Evolutionary conservation across 2,329 filamentous ascomycete species (phyloP).

Genomic region (Cercospora berteroae): DNA sequence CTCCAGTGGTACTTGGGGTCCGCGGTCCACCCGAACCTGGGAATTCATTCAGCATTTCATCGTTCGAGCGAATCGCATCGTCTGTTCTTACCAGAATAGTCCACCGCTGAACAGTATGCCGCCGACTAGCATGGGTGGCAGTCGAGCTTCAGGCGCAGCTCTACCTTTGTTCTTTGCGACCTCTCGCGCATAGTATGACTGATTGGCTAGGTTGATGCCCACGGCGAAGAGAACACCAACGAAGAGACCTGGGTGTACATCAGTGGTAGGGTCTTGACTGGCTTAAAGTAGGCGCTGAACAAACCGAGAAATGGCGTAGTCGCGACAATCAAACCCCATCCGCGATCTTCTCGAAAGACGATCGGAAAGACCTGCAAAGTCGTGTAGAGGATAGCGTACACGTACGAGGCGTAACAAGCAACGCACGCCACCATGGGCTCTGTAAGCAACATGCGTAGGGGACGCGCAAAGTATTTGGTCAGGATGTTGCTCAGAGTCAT

Average conservation of each 20-base stretch:
- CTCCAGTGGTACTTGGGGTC: slow-evolving; percentile 41
- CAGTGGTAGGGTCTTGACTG: slow-evolving; percentile 13
- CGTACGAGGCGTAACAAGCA: slow-evolving; percentile 26
- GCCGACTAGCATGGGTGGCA: slow-evolving; percentile 50
- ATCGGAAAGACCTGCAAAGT: slow-evolving; percentile 51
- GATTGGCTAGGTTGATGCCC: slow-evolving; percentile 47
- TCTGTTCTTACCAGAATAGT: slow-evolving; percentile 22
- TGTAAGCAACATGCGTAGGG: slow-evolving; percentile 47
- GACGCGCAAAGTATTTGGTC: slow-evolving; percentile 46
- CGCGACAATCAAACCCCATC: slow-evolving; percentile 44
- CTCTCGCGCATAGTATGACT: slow-evolving; percentile 46
- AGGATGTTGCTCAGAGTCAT: slow-evolving; percentile 43
- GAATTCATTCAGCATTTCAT: no score
- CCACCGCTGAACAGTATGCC: slow-evolving; percentile 41
- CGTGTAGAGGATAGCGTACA: slow-evolving; percentile 50
- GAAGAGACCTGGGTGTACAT: slow-evolving; percentile 35
- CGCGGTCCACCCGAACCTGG: slow-evolving; percentile 26
- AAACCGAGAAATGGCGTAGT: slow-evolving; percentile 40
- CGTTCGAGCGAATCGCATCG: no score
- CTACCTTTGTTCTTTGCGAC: slow-evolving; percentile 38
- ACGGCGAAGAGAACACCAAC: slow-evolving; percentile 46
- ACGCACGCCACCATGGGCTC: slow-evolving; percentile 49
- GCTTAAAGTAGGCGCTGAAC: slow-evolving; percentile 38
- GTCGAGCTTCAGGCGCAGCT: slow-evolving; percentile 38
- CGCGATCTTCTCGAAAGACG: slow-evolving; percentile 46